Evolutionary conservation across 176 grass and related monocot species (phyloP), one percentile per base, ranked within the genome.

Genomic region (Juncus effusus): DNA sequence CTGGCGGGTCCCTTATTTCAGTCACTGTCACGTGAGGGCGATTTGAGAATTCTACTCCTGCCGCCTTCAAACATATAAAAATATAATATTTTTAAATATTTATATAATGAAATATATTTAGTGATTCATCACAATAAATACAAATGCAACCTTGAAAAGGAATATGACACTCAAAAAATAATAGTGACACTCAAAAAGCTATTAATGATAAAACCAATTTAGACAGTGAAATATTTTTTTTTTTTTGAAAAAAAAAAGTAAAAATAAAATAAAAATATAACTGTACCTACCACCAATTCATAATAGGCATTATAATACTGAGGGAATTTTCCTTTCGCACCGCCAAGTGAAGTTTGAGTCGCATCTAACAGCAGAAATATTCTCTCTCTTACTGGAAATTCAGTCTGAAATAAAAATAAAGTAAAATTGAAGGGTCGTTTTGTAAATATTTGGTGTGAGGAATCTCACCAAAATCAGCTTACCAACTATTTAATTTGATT

Each of bases 321-420:
- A 54, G 94, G 89, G 55, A 84, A 99, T 73, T 78, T 99, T 35
- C 85, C 89, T 84, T 88, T 90, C 67, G 73, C 67, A 69, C 94
- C 94, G 60, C 94, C 94, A 78, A 99, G 75, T 38, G 94, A 87
- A 67, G 89, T 87, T 79, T 99, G 94, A 37, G 85, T 87, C 0
- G 94, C 94, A 74, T 99, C 94, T 49, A 99, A 69, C 79, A 99
- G 75, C 82, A 99, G 85, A 80, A 99, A 99, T 87, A 86, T 82
- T 73, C 87, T 93, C 84, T 99, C 94, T 55, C 88, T 81, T 62
- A 99, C 83, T 62, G 94, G 83, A 69, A 89, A 78, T 74, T 99
- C 85, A n/a, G 78, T 82, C 94, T 99, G 94, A 13, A 82, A 42
- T 57, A 6, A 11, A 77, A 53, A 64, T 41, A 59, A 47, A 72